Conservation (phyloP, 306 rosid genomes). For the Cucurbita maxima region DNA sequence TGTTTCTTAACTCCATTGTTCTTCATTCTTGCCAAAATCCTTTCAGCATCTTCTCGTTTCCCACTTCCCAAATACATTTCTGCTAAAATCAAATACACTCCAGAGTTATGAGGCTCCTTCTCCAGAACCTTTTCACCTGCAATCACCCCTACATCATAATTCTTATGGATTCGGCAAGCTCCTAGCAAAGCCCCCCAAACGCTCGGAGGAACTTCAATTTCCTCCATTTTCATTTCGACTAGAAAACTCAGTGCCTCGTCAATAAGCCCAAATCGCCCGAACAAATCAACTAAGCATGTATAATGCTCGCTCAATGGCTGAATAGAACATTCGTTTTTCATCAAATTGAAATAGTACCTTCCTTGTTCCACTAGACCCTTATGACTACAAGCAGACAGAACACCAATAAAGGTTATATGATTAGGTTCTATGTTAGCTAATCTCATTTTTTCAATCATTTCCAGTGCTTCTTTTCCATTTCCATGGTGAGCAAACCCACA, state of each 20-base stretch:
- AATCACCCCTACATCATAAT: slow-evolving; percentile 22
- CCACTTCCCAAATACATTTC: slow-evolving; percentile 23
- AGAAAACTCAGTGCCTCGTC: slow-evolving; percentile 25
- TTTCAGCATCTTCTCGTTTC: slow-evolving; percentile 23
- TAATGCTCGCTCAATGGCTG: slow-evolving; percentile 31
- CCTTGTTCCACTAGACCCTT: slow-evolving; percentile 33
- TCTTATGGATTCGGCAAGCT: slow-evolving; percentile 40
- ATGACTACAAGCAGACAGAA: slow-evolving; percentile 45
- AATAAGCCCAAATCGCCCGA: slow-evolving; percentile 41
- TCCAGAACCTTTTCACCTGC: slow-evolving; percentile 32
- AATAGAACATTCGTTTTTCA: slow-evolving; percentile 19
- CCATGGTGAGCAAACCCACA: slow-evolving; percentile 42
- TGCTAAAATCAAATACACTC: slow-evolving; percentile 35
- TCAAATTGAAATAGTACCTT: slow-evolving; percentile 19
- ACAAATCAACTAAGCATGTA: slow-evolving; percentile 37
- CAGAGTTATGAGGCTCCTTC: slow-evolving; percentile 32
- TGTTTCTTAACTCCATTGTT: slow-evolving; percentile 40
- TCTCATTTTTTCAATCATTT: slow-evolving; percentile 33
- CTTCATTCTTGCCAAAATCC: slow-evolving; percentile 29
- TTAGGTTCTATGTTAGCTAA: slow-evolving; percentile 20
- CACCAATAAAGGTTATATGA: slow-evolving; percentile 34
- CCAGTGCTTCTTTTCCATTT: slow-evolving; percentile 22
- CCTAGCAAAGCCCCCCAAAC: slow-evolving; percentile 53
- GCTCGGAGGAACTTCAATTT: slow-evolving; percentile 30
- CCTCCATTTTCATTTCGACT: slow-evolving; percentile 23